Percentiles rank a stretch among this genome's conserved stretches.
Conservation (phyloP, 495 filamentous ascomycete genomes). For the Penicillium silybi region DNA sequence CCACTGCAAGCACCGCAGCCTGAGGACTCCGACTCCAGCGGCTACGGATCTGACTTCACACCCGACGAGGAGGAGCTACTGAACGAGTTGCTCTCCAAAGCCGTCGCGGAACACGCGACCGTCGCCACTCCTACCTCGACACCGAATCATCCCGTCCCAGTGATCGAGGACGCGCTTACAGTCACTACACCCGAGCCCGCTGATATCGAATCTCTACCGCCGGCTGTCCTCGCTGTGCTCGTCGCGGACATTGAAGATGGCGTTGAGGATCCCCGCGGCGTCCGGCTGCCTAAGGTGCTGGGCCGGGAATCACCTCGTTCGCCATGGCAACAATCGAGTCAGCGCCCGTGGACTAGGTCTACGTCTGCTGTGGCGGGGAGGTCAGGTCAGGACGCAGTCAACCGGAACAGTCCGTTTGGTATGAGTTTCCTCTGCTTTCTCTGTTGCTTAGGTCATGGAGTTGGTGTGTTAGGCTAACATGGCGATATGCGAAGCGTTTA, state of each 20-base stretch:
- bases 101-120: constrained; percentile 26
- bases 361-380: constrained; percentile 4
- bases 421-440: constrained; percentile 8
- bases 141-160: constrained; percentile 2
- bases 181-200: constrained; percentile 3
- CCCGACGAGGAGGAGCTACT: constrained; percentile 56
- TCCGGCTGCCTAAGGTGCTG: constrained; percentile 40
- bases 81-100: constrained; percentile 41
- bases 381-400: constrained; percentile 27
- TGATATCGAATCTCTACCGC: constrained; percentile 9
- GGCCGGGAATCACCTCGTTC: constrained; percentile 35
- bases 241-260: constrained; percentile 39
- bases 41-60: constrained; percentile 73
- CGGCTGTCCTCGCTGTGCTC: constrained; percentile 6
- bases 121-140: constrained; percentile 15
- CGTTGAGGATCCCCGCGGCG: constrained; percentile 22
- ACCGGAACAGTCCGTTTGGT: constrained; percentile 34
- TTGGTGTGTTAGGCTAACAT: constrained; percentile 41
- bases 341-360: constrained; percentile 6
- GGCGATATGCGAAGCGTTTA: constrained; percentile 58
- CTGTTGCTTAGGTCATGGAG: not conserved
- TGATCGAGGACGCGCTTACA: constrained; percentile 5
- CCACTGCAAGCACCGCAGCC: constrained; percentile 12
- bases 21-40: constrained; percentile 26
- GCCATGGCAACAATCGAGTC: constrained; percentile 30